phyloP scores from a whole-genome alignment of 164 flowering plant genomes.

The Umbellularia californica region DNA sequence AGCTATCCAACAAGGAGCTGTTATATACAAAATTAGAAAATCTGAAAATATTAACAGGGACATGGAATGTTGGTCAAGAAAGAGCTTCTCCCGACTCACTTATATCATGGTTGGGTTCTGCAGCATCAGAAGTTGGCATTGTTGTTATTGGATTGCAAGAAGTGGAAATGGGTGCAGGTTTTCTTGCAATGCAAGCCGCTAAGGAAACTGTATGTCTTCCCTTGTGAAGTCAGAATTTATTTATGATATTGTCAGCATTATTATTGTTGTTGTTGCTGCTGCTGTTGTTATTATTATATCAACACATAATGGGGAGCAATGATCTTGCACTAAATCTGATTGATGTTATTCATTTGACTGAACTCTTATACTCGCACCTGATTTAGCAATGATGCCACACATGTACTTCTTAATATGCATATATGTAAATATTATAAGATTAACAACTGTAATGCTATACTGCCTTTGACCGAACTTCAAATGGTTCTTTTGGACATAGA shows the following conservation, averaged over 20 bases:
- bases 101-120: conserved; percentile 79
- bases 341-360: background rate
- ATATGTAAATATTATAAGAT: no score
- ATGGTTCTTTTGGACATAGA: no score
- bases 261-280: no score
- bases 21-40: conserved; percentile 50
- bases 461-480: no score
- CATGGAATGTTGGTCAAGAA: conserved; percentile 99
- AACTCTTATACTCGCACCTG: background rate
- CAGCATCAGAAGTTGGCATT: conserved; percentile 70
- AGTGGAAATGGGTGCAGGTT: conserved; percentile 99
- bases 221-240: background rate
- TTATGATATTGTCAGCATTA: background rate
- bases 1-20: conserved; percentile 54
- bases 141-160: conserved; percentile 94
- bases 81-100: conserved; percentile 78
- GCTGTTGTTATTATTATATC: background rate
- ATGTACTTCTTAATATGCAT: no score
- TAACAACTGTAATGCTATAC: no score
- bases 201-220: conserved; percentile 76
- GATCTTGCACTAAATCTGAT: background rate
- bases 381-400: no score
- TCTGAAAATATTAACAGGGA: conserved; percentile 65
- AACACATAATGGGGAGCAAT: no score
- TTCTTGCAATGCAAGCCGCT: conserved; percentile 97